Conservation (phyloP, 2,329 filamentous ascomycete species). For the Neophaeococcomyces mojaviensis region DNA sequence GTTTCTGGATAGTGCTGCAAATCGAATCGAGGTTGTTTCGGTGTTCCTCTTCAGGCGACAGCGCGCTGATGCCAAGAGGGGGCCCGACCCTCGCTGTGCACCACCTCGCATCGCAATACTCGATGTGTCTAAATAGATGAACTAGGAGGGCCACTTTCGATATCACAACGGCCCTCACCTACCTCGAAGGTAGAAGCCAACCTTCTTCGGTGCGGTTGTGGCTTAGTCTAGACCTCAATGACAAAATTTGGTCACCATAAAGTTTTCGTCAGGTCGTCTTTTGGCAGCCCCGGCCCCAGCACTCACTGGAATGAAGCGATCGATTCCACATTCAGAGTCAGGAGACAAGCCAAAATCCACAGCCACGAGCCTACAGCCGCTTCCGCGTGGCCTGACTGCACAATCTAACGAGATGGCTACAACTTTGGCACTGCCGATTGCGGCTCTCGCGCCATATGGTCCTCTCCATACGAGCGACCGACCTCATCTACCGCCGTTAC, state of each 20-base stretch:
- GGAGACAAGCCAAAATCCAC: slow-evolving; percentile 2
- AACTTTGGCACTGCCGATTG: neutral
- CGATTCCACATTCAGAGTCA: neutral
- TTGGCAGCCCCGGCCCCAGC: neutral
- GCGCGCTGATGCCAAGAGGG: too few species aligned
- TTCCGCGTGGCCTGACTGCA: neutral
- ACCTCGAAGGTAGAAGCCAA: neutral
- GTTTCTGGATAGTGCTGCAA: too few species aligned
- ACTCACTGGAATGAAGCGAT: slow-evolving; percentile 1
- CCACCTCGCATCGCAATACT: too few species aligned
- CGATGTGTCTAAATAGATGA: too few species aligned
- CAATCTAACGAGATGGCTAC: slow-evolving; percentile 1
- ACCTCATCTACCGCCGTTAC: slow-evolving; percentile 1
- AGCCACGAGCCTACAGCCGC: neutral
- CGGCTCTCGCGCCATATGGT: neutral
- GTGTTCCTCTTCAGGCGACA: too few species aligned
- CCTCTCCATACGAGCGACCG: neutral
- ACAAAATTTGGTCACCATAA: neutral
- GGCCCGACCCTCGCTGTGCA: too few species aligned
- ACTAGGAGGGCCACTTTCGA: too few species aligned
- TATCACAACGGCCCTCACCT: too few species aligned
- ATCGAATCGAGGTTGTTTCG: too few species aligned
- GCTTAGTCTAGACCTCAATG: slow-evolving; percentile 2
- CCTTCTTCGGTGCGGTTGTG: neutral
- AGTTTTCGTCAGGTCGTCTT: neutral